Conservation (phyloP, 108 stramenopile species). For the Cafeteria roenbergensis region DNA sequence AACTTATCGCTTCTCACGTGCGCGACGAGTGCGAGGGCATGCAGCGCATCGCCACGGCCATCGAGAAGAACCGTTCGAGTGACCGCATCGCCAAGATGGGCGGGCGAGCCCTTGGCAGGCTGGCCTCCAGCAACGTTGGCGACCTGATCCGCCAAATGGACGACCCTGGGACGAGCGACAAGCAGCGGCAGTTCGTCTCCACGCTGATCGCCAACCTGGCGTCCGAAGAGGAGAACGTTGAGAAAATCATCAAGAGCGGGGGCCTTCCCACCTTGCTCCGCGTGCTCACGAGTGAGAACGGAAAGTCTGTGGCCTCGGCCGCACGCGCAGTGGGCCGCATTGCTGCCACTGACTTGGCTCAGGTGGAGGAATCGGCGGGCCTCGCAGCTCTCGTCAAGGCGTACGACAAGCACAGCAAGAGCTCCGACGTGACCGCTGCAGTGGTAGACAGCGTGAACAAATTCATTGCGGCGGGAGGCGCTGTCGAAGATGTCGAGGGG, state of each 20-base stretch:
- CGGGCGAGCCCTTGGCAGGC: neutral
- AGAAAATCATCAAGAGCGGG: conserved; percentile 9
- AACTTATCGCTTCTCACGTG: neutral
- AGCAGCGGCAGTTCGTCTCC: conserved; percentile 9
- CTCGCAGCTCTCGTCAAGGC: too few relatives aligned
- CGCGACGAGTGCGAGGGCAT: neutral
- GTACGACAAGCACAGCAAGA: too few relatives aligned
- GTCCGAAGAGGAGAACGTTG: conserved; percentile 11
- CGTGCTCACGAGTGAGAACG: neutral
- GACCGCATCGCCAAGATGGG: neutral
- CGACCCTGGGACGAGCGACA: neutral
- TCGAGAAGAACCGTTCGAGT: neutral
- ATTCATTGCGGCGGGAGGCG: too few relatives aligned
- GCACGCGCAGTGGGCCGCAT: conserved; percentile 14
- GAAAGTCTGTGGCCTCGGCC: neutral
- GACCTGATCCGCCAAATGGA: neutral
- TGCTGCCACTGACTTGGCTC: neutral
- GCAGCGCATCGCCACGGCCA: neutral
- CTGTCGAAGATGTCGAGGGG: too few relatives aligned
- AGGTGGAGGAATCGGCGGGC: too few relatives aligned
- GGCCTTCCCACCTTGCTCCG: conserved; percentile 8
- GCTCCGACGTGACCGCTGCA: too few relatives aligned
- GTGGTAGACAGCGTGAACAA: too few relatives aligned
- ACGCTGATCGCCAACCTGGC: conserved; percentile 15
- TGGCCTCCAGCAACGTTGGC: neutral